These are phyloP conservation scores for Agaricus blazei DNA, from an alignment of 768 basidiomycete species.

Conservation along the genomic window DNA sequence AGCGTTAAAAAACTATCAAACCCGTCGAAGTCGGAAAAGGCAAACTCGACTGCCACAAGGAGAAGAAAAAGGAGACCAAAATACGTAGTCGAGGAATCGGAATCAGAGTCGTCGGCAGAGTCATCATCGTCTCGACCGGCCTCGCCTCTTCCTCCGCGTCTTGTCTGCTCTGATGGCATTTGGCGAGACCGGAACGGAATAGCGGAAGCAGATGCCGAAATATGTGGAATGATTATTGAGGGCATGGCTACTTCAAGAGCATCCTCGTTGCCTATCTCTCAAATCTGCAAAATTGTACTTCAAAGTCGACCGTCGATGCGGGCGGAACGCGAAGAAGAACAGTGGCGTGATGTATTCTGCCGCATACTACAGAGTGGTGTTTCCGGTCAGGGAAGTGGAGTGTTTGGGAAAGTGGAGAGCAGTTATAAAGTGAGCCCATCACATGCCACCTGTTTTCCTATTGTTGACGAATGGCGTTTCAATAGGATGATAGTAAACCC, in stretches of 20 bases:
- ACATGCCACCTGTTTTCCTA: background rate
- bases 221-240: constrained; percentile 67
- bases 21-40: background rate
- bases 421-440: constrained; percentile 47
- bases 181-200: constrained; percentile 17
- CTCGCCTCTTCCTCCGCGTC: constrained; percentile 3
- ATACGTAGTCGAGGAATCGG: background rate
- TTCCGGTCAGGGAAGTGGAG: constrained; percentile 42
- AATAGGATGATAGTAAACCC: constrained; percentile 43
- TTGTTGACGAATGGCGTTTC: background rate
- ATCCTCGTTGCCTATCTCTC: constrained; percentile 53
- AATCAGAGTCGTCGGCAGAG: constrained; percentile 1
- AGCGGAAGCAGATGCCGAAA: constrained; percentile 31
- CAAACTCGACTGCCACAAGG: background rate
- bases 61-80: background rate
- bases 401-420: constrained; percentile 71
- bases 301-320: constrained; percentile 49
- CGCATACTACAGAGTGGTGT: constrained; percentile 42
- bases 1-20: background rate
- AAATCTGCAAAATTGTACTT: constrained; percentile 48
- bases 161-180: background rate
- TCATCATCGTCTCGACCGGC: constrained; percentile 6
- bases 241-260: constrained; percentile 68
- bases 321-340: constrained; percentile 31
- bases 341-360: constrained; percentile 48